Percentiles rank a stretch among this genome's conserved stretches.
Evolutionary conservation across 164 flowering plant genomes (phyloP).

Genomic region (Macadamia tetraphylla): DNA sequence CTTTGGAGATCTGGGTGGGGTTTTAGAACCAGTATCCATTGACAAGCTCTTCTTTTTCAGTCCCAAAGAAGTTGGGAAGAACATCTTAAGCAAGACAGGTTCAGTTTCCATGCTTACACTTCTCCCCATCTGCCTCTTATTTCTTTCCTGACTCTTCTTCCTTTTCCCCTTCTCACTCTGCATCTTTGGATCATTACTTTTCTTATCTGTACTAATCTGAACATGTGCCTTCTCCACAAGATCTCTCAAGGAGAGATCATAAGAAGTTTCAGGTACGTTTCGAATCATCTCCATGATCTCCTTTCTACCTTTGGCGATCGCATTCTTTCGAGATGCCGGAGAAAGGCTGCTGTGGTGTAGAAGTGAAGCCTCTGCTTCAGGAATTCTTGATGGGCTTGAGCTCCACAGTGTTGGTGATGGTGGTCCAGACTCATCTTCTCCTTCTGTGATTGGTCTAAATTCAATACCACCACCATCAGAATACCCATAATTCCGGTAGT

Average conservation of each 20-base stretch:
- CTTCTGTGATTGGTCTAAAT: slow-evolving; percentile 10
- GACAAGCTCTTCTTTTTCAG: slow-evolving; percentile 24
- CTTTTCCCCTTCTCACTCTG: slow-evolving; percentile 6
- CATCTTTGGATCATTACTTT: neutral
- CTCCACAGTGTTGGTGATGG: slow-evolving; percentile 54
- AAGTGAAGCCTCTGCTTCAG: slow-evolving; percentile 21
- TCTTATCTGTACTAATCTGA: slow-evolving; percentile 3
- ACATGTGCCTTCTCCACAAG: slow-evolving; percentile 41
- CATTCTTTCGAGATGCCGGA: slow-evolving; percentile 28
- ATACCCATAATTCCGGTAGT: neutral
- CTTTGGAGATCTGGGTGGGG: slow-evolving; percentile 21
- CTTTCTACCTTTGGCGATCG: slow-evolving; percentile 48
- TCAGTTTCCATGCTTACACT: slow-evolving; percentile 37
- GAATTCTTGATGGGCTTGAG: slow-evolving; percentile 14
- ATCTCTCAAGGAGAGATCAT: slow-evolving; percentile 73
- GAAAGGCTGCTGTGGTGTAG: slow-evolving; percentile 24
- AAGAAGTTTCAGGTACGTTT: slow-evolving; percentile 59
- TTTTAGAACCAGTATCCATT: slow-evolving; percentile 20
- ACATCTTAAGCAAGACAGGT: slow-evolving; percentile 47
- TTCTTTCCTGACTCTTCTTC: slow-evolving; percentile 16
- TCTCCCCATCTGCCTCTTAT: slow-evolving; percentile 16
- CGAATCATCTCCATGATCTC: slow-evolving; percentile 75
- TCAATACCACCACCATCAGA: slow-evolving; percentile 8
- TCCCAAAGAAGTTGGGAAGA: slow-evolving; percentile 35
- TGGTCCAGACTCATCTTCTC: slow-evolving; percentile 25